These are phyloP conservation scores for Phytophthora pistaciae DNA, from an alignment of 352 stramenopile genomes.

Conservation along the genomic window DNA sequence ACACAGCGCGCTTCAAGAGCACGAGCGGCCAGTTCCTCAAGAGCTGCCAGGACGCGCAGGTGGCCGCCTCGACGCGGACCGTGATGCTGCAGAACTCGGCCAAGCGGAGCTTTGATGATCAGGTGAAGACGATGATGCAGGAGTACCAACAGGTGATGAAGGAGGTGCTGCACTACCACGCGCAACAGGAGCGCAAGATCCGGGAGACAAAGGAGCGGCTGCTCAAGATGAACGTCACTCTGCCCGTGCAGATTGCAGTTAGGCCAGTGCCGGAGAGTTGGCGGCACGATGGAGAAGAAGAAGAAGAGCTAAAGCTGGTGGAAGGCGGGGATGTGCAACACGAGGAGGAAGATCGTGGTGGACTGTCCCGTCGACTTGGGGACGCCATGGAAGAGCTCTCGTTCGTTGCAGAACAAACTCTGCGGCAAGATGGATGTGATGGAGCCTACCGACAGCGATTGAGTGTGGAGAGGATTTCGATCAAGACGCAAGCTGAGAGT, in stretches of 20 bases:
- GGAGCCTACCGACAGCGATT: constrained; percentile 2
- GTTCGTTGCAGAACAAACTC: constrained; percentile 15
- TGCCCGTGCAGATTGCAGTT: constrained; percentile 32
- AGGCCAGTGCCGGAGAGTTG: constrained; percentile 11
- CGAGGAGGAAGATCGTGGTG: neutral
- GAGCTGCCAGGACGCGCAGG: constrained; percentile 31
- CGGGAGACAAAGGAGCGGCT: constrained; percentile 31
- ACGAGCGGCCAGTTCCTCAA: constrained; percentile 33
- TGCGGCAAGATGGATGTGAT: constrained; percentile 11
- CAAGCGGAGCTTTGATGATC: constrained; percentile 22
- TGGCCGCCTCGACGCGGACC: constrained; percentile 28
- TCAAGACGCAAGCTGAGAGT: constrained; percentile 7
- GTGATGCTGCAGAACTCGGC: constrained; percentile 27
- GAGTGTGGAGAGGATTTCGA: constrained; percentile 17
- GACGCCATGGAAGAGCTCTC: constrained; percentile 9
- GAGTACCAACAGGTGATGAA: constrained; percentile 33
- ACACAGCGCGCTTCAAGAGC: constrained; percentile 28
- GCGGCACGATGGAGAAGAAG: neutral
- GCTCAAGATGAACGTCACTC: constrained; percentile 32
- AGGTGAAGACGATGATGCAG: constrained; percentile 23
- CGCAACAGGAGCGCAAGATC: constrained; percentile 34
- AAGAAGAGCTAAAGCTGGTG: constrained; percentile 2
- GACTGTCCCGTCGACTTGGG: constrained; percentile 4
- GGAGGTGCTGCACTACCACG: constrained; percentile 37
- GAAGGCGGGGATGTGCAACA: neutral